phyloP scores from a whole-genome alignment of 1,284 basidiomycete genomes.

The Moniliella sp. region DNA sequence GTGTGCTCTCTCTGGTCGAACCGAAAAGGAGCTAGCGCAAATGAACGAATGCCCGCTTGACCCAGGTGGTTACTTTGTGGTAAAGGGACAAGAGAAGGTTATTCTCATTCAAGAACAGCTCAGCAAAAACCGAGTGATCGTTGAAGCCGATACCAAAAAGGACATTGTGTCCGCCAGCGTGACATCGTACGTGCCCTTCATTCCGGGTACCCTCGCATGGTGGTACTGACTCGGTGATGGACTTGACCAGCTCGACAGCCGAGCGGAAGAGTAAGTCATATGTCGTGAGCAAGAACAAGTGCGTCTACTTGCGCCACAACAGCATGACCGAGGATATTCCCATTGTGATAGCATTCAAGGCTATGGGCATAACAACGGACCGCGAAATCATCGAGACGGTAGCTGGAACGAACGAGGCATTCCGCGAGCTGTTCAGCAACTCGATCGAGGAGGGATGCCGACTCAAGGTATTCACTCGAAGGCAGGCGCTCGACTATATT shows the following conservation, averaged over 20 bases:
- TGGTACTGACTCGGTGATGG: neutral
- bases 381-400: conserved; percentile 89
- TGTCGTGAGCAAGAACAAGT: conserved; percentile 76
- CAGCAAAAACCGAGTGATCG: conserved; percentile 96
- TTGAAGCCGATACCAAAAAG: conserved; percentile 58
- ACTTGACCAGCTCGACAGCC: conserved; percentile 51
- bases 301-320: conserved; percentile 92
- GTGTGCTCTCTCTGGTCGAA: conserved; percentile 52
- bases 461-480: conserved; percentile 55
- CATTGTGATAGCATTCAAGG: conserved; percentile 77
- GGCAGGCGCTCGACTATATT: conserved; percentile 87
- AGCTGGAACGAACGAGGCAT: conserved; percentile 73
- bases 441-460: conserved; percentile 70
- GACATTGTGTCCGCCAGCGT: conserved; percentile 84
- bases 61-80: conserved; percentile 95
- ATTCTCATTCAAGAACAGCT: conserved; percentile 96
- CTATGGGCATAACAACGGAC: conserved; percentile 75
- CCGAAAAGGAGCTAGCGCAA: conserved; percentile 60
- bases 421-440: conserved; percentile 67
- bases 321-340: conserved; percentile 92
- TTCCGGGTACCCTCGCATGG: neutral
- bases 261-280: conserved; percentile 98
- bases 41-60: conserved; percentile 95
- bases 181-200: conserved; percentile 38
- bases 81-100: conserved; percentile 97